Evolutionary conservation across 345 rosid genomes (phyloP), one percentile per base, ranked within the genome.

Genomic region (Citrus trifoliata): DNA sequence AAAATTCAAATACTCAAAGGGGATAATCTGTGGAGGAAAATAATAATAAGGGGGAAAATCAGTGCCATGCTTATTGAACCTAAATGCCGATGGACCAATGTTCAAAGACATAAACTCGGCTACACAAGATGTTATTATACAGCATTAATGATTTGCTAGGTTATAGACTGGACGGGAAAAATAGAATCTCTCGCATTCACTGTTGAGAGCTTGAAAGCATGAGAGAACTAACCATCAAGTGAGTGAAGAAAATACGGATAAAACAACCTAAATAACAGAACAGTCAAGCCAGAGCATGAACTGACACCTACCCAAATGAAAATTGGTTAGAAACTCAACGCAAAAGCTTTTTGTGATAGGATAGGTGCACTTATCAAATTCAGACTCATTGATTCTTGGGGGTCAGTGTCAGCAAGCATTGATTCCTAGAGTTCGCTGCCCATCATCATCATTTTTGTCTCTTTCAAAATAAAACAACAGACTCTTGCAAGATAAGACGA

Each of bases 231-330:
- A 33, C 4, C 10, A 9, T 37, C 16, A 24, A 4, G 51, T 21
- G 48, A 37, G 10, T 67, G 27, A 37, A 37, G 30, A 38, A 67
- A 35, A 37, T 67, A 37, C 5, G 2, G 71, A 24, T 21, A 71
- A 51, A 70, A 70, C 35, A 28, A 28, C 74, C 74, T 51, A 71
- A 71, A 33, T 32, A 32, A 16, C 25, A 70, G n/a, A 70, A 67
- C 4, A 21, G 27, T 37, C 51, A 32, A 67, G 70, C 28, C 51
- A 33, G 51, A 21, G 48, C 70, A 67, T 33, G 18, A 67, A 37
- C 7, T 21, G 27, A 35, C 27, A 21, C 18, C 53, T 18, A 12
- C 53, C 53, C 5, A 35, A 67, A 67, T 7, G 1, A 9, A 67
- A 67, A 30, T 30, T 30, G 72, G 16, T 24, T 5, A 56, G 27